Conservation (phyloP, 1,284 basidiomycete genomes). For the Austroboletus rostrupii region DNA sequence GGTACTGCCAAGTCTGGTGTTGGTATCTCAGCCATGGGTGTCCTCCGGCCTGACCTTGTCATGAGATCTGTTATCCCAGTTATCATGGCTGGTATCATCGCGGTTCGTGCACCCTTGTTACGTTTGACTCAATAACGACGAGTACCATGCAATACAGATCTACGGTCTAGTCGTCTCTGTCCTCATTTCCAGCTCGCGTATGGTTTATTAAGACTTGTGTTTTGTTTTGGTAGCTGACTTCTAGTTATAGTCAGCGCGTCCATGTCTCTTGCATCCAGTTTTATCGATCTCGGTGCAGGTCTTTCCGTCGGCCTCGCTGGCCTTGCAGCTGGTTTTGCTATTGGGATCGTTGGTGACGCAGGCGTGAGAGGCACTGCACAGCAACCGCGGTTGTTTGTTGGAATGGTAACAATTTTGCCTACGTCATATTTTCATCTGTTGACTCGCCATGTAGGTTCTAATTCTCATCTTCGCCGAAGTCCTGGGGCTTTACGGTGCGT, state of each 20-base stretch:
- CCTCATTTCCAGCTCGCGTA: conserved; percentile 76
- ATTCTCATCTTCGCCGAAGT: conserved; percentile 86
- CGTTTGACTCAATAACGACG: not conserved
- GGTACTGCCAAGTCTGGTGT: conserved; percentile 99
- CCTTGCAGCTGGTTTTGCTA: conserved; percentile 87
- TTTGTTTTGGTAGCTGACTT: conserved; percentile 33
- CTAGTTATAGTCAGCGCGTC: conserved; percentile 39
- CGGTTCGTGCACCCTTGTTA: conserved; percentile 42
- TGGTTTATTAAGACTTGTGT: conserved; percentile 30
- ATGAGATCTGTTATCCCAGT: conserved; percentile 96
- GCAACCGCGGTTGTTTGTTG: conserved; percentile 92
- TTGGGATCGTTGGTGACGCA: conserved; percentile 94
- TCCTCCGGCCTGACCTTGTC: conserved; percentile 91
- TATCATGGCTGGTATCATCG: conserved; percentile 99
- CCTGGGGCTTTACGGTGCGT: conserved; percentile 68
- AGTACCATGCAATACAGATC: conserved; percentile 35
- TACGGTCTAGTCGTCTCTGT: conserved; percentile 95
- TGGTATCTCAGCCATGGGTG: conserved; percentile 98
- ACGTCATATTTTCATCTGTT: not conserved
- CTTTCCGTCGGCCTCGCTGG: conserved; percentile 85
- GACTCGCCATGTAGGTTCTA: conserved; percentile 42
- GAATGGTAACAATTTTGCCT: conserved; percentile 50
- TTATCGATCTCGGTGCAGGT: conserved; percentile 88
- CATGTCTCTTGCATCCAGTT: conserved; percentile 79
- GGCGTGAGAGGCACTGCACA: conserved; percentile 89